These are phyloP conservation scores for Blastobotrys buckinghamii DNA, from an alignment of 1,139 yeast species.

Conservation along the genomic window DNA sequence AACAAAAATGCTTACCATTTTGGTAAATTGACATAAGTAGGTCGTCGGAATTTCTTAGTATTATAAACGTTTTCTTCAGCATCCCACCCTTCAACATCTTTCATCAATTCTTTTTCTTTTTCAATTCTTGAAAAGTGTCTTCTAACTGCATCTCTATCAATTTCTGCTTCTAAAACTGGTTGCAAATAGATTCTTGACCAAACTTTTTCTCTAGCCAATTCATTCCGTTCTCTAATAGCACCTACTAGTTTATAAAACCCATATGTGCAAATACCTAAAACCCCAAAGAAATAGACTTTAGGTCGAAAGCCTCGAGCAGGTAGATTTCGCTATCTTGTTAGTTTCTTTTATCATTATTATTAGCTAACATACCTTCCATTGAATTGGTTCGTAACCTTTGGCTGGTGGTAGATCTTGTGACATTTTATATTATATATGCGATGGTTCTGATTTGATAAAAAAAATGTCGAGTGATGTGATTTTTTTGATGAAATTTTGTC, in stretches of 20 bases:
- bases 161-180: constrained; percentile 76
- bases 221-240: constrained; percentile 71
- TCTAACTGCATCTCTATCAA: constrained; percentile 74
- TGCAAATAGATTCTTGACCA: constrained; percentile 73
- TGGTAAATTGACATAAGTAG: constrained; percentile 31
- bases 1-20: constrained; percentile 17
- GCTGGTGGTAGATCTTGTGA: constrained; percentile 81
- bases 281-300: constrained; percentile 58
- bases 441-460: too few species aligned
- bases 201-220: constrained; percentile 65
- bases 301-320: constrained; percentile 86
- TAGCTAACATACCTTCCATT: constrained; percentile 55
- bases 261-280: constrained; percentile 58
- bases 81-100: constrained; percentile 54
- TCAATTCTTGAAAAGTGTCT: constrained; percentile 61
- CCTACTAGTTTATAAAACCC: constrained; percentile 65
- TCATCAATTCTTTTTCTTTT: constrained; percentile 62
- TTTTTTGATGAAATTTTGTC: background rate
- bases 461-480: background rate
- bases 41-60: constrained; percentile 38
- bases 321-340: constrained; percentile 50
- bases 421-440: constrained; percentile 14
- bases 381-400: constrained; percentile 81
- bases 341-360: background rate
- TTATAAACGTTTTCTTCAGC: constrained; percentile 44